Evolutionary conservation across 306 rosid genomes (phyloP), one percentile per base, ranked within the genome.

Genomic region (Prunus kanzakura): DNA sequence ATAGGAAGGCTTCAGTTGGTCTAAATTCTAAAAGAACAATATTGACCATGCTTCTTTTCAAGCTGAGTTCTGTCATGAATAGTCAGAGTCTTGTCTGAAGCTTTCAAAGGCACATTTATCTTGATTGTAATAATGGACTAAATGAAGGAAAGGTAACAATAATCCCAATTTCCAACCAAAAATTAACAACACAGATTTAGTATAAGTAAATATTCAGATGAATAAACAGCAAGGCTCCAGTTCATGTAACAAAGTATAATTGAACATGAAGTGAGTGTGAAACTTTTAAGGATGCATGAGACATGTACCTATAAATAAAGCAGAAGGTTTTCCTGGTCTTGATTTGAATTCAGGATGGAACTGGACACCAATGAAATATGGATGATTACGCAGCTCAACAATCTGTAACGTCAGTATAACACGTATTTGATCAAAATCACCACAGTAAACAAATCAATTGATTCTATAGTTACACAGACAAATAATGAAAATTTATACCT

Each of bases 321-420:
- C 88, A 79, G 96, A 94, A 71, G 98, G 93, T 43, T 80, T 91
- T 61, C 83, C 91, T 46, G 98, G 98, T 69, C 97, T 90, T 78
- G 98, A 94, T 82, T 94, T 94, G 50, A 86, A 94, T 76, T 94
- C 98, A 10, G 98, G 97, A 80, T 94, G 98, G 78, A 90, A 94
- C 76, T 94, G 98, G 81, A 82, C 96, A 38, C 98, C 98, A 19
- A 92, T n/a, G 46, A 83, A 94, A 78, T 86, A 94, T 9, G 97
- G 98, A 89, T 94, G 98, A 76, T 82, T 84, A n/a, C 84, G 86
- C 64, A 94, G 79, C 85, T 94, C 98, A 49, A 92, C 85, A 84
- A 94, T 89, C 97, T 94, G 88, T 62, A 68, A 47, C 51, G 80
- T 64, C 45, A 19, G 55, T 25, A 61, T 25, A 38, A 66, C 66